Conservation (phyloP, 495 filamentous ascomycete species). For the Elasticomyces elasticus region DNA sequence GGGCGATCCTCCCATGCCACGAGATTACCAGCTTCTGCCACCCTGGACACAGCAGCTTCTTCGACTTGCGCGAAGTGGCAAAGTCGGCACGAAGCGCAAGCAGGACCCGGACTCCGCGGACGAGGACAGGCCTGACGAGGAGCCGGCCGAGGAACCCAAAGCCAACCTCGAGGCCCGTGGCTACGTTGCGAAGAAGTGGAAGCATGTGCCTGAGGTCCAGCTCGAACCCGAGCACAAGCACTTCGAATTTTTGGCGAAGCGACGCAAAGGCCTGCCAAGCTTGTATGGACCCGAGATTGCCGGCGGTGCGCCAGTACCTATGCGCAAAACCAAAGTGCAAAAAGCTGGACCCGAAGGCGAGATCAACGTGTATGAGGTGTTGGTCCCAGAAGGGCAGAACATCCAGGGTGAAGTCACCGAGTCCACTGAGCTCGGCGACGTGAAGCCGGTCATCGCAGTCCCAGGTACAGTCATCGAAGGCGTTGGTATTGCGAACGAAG, state of each 20-base stretch:
- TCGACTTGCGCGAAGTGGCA: conserved; percentile 56
- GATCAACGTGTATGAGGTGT: conserved; percentile 67
- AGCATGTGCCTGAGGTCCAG: conserved; percentile 61
- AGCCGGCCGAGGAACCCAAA: conserved; percentile 35
- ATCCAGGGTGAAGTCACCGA: conserved; percentile 72
- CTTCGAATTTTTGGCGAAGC: conserved; percentile 72
- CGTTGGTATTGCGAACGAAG: conserved; percentile 49
- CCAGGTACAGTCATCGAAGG: conserved; percentile 54
- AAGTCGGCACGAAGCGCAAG: conserved; percentile 34
- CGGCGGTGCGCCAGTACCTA: conserved; percentile 30
- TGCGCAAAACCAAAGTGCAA: conserved; percentile 68
- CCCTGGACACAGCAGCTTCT: conserved; percentile 69
- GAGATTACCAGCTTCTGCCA: conserved; percentile 71
- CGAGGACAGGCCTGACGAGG: conserved; percentile 37
- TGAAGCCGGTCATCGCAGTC: conserved; percentile 40
- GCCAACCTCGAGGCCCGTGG: conserved; percentile 46
- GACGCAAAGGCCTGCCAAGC: conserved; percentile 62
- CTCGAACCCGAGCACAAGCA: conserved; percentile 54
- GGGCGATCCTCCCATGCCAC: conserved; percentile 64
- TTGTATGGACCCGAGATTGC: conserved; percentile 41
- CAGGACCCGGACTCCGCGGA: conserved; percentile 32
- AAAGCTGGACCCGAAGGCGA: conserved; percentile 69
- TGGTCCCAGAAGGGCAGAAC: conserved; percentile 67
- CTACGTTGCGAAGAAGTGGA: conserved; percentile 69
- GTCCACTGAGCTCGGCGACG: conserved; percentile 30